Base-by-base conservation (phyloP, 31 red algal genomes). In the Asparagopsis taxiformis region DNA sequence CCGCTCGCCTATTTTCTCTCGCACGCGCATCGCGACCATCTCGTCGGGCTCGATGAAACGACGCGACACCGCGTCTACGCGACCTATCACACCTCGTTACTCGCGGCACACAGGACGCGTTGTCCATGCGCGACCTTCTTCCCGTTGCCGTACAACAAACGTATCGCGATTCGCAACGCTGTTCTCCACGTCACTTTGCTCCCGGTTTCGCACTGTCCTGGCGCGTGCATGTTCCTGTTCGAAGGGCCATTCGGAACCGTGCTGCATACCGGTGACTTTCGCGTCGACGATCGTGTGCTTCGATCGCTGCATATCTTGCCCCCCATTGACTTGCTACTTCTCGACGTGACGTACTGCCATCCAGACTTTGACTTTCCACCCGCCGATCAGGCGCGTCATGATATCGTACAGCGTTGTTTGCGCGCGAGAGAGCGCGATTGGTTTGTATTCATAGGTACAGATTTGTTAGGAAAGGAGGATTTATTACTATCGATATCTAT, bases 251-350 rank as follows among this genome's bases (percentile, higher is more conserved):
- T 63, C 21, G 59, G 59, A 22, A 63, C 21, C 24, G 30, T 63
- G 7, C 59, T 63, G 7, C 59, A 63, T 16, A 63, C 59, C 28
- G 59, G 59, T 3, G 59, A 63, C 34, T 63, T 63, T 30, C 59
- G 59, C 7, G 16, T 30, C 3, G 25, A 22, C 59, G 21, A 19
- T 24, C 52, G 21, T 15, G 52, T 55, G 7, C 52, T 24, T 15
- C 52, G 52, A 7, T 55, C 52, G 7, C 52, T 55, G 4, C n/a
- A n/a, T n/a, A n/a, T n/a, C n/a, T n/a, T n/a, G n/a, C 52, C 52
- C 13, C 52, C 52, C 9, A 55, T 55, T 24, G 26, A 19, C 7
- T 24, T 24, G 6, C 52, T 55, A 24, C 26, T 55, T 24, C 52
- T 55, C 4, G 52, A 55, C 26, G 52, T 55, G 26, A 55, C 52